Percentiles rank a stretch among this genome's conserved stretches.
phyloP scores from a whole-genome alignment of 169 alveolate species.

The Babesia caballi region DNA sequence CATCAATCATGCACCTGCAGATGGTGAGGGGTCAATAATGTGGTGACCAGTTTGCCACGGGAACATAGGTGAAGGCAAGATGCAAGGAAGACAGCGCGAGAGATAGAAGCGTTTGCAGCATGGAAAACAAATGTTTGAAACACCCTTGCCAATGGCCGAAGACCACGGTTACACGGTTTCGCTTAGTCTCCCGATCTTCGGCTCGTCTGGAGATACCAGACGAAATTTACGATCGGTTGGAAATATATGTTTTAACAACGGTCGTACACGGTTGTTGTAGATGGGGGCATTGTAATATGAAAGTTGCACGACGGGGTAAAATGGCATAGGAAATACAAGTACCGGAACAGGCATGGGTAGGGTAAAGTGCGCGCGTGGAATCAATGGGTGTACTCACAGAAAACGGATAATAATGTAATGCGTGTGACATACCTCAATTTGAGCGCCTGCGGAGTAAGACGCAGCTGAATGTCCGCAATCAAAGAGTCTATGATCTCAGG shows the following conservation, averaged over 20 bases:
- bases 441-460: slow-evolving; percentile 89
- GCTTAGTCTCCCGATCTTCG: slow-evolving; percentile 57
- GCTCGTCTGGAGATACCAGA: slow-evolving; percentile 45
- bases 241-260: no score
- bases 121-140: slow-evolving; percentile 31
- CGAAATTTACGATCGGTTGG: slow-evolving; percentile 59
- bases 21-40: no score
- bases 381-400: no score
- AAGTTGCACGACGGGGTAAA: no score
- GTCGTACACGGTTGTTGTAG: no score
- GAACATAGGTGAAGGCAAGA: no score
- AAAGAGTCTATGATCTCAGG: slow-evolving; percentile 84
- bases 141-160: slow-evolving; percentile 52
- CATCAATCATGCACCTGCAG: slow-evolving; percentile 87
- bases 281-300: no score
- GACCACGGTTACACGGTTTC: slow-evolving; percentile 63
- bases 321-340: no score
- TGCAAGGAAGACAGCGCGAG: no score
- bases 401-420: no score
- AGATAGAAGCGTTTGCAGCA: background rate
- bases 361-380: no score
- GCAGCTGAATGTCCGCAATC: slow-evolving; percentile 80
- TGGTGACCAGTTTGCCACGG: background rate
- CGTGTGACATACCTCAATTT: slow-evolving; percentile 75
- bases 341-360: no score